Percentiles rank a stretch among this genome's conserved stretches.
Evolutionary conservation across 805 yeast genomes (phyloP).

Genomic region (Zygosaccharomyces gambellarensis): DNA sequence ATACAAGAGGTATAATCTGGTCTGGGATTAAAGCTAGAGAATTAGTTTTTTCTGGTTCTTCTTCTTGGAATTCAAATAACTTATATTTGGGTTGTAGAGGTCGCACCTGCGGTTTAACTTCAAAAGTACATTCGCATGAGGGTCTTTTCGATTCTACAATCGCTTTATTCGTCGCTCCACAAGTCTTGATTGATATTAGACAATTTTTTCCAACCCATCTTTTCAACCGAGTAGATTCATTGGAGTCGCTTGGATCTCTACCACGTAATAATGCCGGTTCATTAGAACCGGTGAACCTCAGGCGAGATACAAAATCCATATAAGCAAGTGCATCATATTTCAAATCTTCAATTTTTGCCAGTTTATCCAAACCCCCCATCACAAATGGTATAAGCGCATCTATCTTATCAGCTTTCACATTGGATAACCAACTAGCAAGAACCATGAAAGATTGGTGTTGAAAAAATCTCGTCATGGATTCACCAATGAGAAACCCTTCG

Average conservation of each 20-base stretch:
- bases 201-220: conserved; percentile 11
- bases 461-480: conserved; percentile 55
- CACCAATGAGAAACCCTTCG: conserved; percentile 40
- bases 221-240: not conserved
- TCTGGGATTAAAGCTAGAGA: conserved; percentile 1
- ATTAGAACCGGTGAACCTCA: conserved; percentile 44
- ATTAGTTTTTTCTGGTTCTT: not conserved
- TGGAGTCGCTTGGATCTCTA: not conserved
- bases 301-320: conserved; percentile 63
- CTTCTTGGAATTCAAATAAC: conserved; percentile 6
- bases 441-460: conserved; percentile 61
- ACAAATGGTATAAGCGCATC: conserved; percentile 58
- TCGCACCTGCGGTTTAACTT: conserved; percentile 1
- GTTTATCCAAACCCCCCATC: conserved; percentile 47
- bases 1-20: conserved; percentile 6
- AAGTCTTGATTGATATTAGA: conserved; percentile 9
- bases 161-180: not conserved
- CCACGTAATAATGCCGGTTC: conserved; percentile 1
- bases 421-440: conserved; percentile 66
- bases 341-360: conserved; percentile 36
- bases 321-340: conserved; percentile 54
- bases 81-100: conserved; percentile 6
- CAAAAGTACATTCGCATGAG: conserved; percentile 9
- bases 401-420: conserved; percentile 55
- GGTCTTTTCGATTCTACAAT: conserved; percentile 10